Evolutionary conservation across 163 green algal genomes (phyloP).

Genomic region (Picocystis sp.): DNA sequence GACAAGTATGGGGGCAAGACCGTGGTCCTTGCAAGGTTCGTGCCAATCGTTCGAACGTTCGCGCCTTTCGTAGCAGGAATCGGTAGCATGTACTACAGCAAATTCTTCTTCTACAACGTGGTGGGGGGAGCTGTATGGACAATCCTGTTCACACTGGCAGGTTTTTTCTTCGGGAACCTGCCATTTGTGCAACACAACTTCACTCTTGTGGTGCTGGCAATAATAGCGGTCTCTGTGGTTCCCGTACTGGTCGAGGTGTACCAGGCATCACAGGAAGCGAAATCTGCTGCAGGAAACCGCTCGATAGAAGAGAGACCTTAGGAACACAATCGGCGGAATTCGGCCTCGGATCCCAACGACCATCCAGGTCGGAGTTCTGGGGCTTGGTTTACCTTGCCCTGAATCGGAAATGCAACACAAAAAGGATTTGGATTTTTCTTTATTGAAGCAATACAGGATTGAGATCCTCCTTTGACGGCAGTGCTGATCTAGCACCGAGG

Average conservation of each 20-base stretch:
- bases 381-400: too few species aligned
- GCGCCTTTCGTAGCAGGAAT: constrained; percentile 81
- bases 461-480: constrained; percentile 34
- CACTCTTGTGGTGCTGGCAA: constrained; percentile 59
- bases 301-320: too few species aligned
- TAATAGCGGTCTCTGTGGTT: constrained; percentile 60
- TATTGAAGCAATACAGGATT: constrained; percentile 17
- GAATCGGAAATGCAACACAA: too few species aligned
- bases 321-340: too few species aligned
- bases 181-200: constrained; percentile 72
- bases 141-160: constrained; percentile 38
- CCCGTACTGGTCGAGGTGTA: constrained; percentile 52
- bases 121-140: constrained; percentile 60
- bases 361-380: too few species aligned
- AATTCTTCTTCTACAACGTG: constrained; percentile 53
- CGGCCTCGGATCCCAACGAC: too few species aligned
- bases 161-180: constrained; percentile 71
- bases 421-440: too few species aligned
- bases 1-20: constrained; percentile 21
- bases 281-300: too few species aligned
- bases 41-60: constrained; percentile 85
- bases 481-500: constrained; percentile 48
- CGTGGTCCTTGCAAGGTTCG: constrained; percentile 73
- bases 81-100: constrained; percentile 51
- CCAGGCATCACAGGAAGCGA: background rate